A percentile compares a stretch with the other conserved stretches of the same genome.
Conservation (phyloP, 257 asterid genomes). For the Salvia rosmarinus region DNA sequence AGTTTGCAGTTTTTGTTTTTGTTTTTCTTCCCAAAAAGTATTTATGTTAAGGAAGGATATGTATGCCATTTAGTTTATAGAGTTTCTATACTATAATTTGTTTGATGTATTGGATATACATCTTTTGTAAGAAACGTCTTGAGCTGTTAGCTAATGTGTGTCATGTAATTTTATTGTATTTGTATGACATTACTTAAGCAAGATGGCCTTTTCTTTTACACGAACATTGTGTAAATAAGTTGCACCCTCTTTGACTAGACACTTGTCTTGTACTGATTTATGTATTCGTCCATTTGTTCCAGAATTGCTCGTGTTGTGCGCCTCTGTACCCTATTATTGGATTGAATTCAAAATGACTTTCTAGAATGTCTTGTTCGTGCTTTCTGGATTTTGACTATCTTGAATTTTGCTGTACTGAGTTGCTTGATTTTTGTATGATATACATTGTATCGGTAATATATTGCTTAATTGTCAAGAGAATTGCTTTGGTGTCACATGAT, state of each 20-base stretch:
- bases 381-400: not conserved
- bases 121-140: not conserved
- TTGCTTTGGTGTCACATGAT: not conserved
- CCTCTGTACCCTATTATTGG: not conserved
- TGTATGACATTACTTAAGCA: not conserved
- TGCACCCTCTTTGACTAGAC: not conserved
- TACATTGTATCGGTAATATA: not conserved
- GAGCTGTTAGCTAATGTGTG: not conserved
- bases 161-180: not conserved
- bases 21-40: not conserved
- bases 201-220: not conserved
- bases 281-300: not conserved
- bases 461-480: not conserved
- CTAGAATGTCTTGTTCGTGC: not conserved
- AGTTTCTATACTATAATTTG: not conserved
- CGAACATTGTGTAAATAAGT: not conserved
- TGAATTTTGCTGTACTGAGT: not conserved
- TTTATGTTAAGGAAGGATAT: constrained; percentile 6
- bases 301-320: not conserved
- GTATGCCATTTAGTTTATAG: not conserved
- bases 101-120: not conserved
- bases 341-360: not conserved
- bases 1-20: not conserved
- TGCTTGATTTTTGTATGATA: not conserved
- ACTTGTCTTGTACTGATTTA: not conserved